These are phyloP conservation scores for Pythium insidiosum DNA, from an alignment of 352 stramenopile genomes.

Conservation along the genomic window DNA sequence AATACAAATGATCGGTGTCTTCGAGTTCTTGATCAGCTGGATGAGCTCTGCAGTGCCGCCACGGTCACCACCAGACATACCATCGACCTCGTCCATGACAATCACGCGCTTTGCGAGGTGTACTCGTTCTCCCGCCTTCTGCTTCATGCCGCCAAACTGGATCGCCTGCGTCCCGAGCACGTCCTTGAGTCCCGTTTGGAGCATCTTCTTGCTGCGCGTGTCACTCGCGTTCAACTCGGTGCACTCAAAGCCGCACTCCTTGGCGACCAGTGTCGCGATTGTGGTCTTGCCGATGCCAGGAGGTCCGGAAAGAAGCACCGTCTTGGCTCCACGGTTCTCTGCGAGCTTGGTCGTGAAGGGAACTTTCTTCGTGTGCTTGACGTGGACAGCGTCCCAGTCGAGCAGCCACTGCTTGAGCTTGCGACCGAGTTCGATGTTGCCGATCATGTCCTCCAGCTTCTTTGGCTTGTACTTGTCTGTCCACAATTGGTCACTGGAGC, in stretches of 20 bases:
- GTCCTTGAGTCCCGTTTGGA: constrained; percentile 88
- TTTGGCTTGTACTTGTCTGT: constrained; percentile 96
- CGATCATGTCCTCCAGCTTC: constrained; percentile 88
- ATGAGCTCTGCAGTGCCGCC: constrained; percentile 98
- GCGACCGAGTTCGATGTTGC: constrained; percentile 86
- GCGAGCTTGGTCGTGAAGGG: constrained; percentile 60
- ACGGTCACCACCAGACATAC: constrained; percentile 96
- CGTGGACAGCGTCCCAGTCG: constrained; percentile 77
- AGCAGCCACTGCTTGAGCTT: constrained; percentile 84
- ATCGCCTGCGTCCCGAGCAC: constrained; percentile 90
- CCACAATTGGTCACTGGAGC: constrained; percentile 79
- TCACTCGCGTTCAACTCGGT: constrained; percentile 97
- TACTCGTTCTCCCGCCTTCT: constrained; percentile 40
- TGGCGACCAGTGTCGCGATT: constrained; percentile 90
- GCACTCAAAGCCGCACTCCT: constrained; percentile 90
- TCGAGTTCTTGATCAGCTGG: constrained; percentile 97
- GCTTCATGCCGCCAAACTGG: constrained; percentile 51
- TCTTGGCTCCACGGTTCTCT: constrained; percentile 90
- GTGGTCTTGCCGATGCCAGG: constrained; percentile 96
- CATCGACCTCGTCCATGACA: constrained; percentile 99
- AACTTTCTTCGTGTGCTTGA: constrained; percentile 79
- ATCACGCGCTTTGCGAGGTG: constrained; percentile 86
- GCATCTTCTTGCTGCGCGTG: constrained; percentile 95
- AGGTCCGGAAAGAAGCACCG: constrained; percentile 93
- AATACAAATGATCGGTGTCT: constrained; percentile 99